Evolutionary conservation across 1,139 yeast genomes (phyloP).

Genomic region (Hemisphaericaspora subhashii): DNA sequence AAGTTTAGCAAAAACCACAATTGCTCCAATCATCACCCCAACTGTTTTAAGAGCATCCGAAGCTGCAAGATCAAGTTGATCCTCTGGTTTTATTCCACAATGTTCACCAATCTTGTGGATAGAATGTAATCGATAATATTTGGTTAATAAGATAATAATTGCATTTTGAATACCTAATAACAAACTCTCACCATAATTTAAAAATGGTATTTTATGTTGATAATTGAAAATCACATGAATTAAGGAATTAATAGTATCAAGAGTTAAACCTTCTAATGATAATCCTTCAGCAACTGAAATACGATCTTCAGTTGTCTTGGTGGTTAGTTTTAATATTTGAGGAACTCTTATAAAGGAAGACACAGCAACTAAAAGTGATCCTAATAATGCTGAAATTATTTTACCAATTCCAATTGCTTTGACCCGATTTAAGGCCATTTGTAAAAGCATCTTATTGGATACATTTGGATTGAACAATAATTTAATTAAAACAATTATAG

Average conservation of each 20-base stretch:
- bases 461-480: conserved; percentile 42
- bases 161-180: conserved; percentile 44
- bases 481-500: conserved; percentile 28
- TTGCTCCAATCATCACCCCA: conserved; percentile 27
- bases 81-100: conserved; percentile 18
- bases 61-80: conserved; percentile 19
- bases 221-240: conserved; percentile 43
- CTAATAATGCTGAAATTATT: conserved; percentile 34
- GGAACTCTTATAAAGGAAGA: conserved; percentile 46
- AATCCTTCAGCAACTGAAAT: conserved; percentile 40
- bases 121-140: conserved; percentile 32
- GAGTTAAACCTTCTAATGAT: conserved; percentile 35
- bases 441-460: conserved; percentile 40
- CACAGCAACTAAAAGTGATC: conserved; percentile 39
- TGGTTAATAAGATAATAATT: conserved; percentile 36
- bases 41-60: conserved; percentile 29
- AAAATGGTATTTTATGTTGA: conserved; percentile 36
- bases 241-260: conserved; percentile 41
- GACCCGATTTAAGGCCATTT: conserved; percentile 38
- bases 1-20: conserved; percentile 31
- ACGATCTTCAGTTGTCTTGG: conserved; percentile 24
- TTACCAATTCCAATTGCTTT: conserved; percentile 39
- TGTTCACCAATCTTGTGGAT: conserved; percentile 17
- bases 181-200: conserved; percentile 45
- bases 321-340: conserved; percentile 40